These are phyloP conservation scores for Teunomyces barrocoloradensis DNA, from an alignment of 805 yeast species.

Conservation along the genomic window DNA sequence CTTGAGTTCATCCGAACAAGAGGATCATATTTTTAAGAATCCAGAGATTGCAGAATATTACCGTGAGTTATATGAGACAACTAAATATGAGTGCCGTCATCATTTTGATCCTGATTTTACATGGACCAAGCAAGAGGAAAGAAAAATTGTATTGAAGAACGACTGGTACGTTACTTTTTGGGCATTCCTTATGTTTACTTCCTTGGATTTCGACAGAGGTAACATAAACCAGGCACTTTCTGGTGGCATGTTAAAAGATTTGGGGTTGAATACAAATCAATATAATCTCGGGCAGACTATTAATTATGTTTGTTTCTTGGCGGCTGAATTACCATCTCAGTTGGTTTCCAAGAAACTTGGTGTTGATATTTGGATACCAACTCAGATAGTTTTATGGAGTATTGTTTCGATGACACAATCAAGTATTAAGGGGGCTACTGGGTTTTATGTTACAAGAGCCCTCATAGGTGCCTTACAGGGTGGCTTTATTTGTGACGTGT, in stretches of 20 bases:
- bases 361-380: slow-evolving; percentile 24
- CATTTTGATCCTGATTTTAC: slow-evolving; percentile 56
- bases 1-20: neutral
- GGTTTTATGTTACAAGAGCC: slow-evolving; percentile 21
- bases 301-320: slow-evolving; percentile 19
- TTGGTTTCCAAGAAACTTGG: slow-evolving; percentile 24
- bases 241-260: slow-evolving; percentile 20
- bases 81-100: slow-evolving; percentile 53
- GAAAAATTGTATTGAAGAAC: slow-evolving; percentile 16
- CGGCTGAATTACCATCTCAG: slow-evolving; percentile 26
- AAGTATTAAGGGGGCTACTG: slow-evolving; percentile 14
- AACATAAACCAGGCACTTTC: slow-evolving; percentile 24
- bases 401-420: slow-evolving; percentile 21
- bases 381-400: slow-evolving; percentile 23
- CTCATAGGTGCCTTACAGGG: slow-evolving; percentile 25
- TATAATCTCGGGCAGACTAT: slow-evolving; percentile 23
- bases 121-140: slow-evolving; percentile 24
- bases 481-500: slow-evolving; percentile 54
- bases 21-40: slow-evolving; percentile 23
- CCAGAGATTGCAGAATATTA: slow-evolving; percentile 48
- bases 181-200: slow-evolving; percentile 22
- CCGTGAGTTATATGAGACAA: slow-evolving; percentile 42
- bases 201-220: slow-evolving; percentile 24
- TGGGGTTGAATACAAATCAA: slow-evolving; percentile 21
- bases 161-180: slow-evolving; percentile 23